Evolutionary conservation across 345 rosid genomes (phyloP).

Genomic region (Populus euphratica): DNA sequence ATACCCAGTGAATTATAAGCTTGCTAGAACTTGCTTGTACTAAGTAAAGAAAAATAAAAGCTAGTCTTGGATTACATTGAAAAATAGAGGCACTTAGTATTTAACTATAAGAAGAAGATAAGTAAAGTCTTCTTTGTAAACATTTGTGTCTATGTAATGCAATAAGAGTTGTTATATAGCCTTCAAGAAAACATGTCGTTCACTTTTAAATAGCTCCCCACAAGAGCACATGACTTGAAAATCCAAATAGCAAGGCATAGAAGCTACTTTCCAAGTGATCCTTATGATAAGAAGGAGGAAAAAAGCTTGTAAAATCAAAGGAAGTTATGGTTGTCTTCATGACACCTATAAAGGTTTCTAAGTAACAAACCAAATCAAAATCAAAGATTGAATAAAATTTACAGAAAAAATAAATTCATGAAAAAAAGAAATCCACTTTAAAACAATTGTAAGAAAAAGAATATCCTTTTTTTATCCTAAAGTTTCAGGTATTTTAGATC

Average conservation of each 20-base stretch:
- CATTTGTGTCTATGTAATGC: rapidly evolving
- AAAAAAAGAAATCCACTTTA: not conserved
- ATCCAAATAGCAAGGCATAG: not conserved
- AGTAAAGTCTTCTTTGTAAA: rapidly evolving
- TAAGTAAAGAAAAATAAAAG: too few relatives aligned
- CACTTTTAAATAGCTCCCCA: too few relatives aligned
- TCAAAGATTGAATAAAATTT: not conserved
- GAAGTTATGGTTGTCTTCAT: not conserved
- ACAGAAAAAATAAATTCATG: not conserved
- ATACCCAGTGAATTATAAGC: too few relatives aligned
- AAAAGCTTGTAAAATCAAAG: not conserved
- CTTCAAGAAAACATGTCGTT: too few relatives aligned
- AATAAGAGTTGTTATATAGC: too few relatives aligned
- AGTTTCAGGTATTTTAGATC: not conserved
- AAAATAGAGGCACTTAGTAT: too few relatives aligned
- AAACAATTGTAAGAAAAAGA: not conserved
- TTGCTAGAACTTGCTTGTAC: too few relatives aligned
- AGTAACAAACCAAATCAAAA: not conserved
- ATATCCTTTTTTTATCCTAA: not conserved
- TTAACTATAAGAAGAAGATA: too few relatives aligned
- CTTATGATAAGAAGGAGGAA: not conserved
- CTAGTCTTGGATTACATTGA: too few relatives aligned
- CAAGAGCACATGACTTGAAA: too few relatives aligned
- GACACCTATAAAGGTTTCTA: not conserved
- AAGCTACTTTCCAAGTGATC: not conserved